Evolutionary conservation across 768 basidiomycete species (phyloP).

Genomic region (Pleurotus pulmonarius): DNA sequence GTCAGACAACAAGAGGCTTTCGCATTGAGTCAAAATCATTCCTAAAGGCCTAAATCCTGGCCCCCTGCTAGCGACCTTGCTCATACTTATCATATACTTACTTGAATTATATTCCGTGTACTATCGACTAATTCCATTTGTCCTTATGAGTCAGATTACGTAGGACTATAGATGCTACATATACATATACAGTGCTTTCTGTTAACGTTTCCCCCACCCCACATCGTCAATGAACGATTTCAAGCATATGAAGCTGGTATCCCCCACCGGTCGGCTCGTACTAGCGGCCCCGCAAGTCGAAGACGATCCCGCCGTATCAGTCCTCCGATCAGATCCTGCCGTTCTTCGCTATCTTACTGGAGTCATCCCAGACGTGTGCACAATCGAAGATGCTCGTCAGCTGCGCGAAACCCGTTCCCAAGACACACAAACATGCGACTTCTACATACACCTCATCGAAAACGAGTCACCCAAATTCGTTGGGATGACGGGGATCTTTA

Average conservation of each 20-base stretch:
- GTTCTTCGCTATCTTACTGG: conserved; percentile 30
- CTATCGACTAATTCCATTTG: not conserved
- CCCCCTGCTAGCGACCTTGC: too few species aligned
- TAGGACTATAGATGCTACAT: too few species aligned
- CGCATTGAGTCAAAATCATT: not conserved
- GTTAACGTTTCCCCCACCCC: too few species aligned
- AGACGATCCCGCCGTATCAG: conserved; percentile 31
- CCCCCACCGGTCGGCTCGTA: conserved; percentile 29
- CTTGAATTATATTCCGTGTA: too few species aligned
- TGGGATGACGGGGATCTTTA: conserved; percentile 34
- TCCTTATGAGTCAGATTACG: not conserved
- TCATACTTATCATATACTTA: too few species aligned
- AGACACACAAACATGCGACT: conserved; percentile 29
- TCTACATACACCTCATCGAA: conserved; percentile 29
- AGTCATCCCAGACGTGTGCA: conserved; percentile 32
- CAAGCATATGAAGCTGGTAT: conserved; percentile 5
- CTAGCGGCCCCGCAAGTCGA: conserved; percentile 28
- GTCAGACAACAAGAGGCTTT: conserved; percentile 25
- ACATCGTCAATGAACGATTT: too few species aligned
- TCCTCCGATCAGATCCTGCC: conserved; percentile 34
- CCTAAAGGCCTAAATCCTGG: too few species aligned
- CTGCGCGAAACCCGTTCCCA: conserved; percentile 30
- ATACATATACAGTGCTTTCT: too few species aligned
- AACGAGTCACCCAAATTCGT: conserved; percentile 24
- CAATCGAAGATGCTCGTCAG: conserved; percentile 29